These are phyloP conservation scores for Hamiltosporidium tvaerminnensis DNA, from an alignment of 371 early-diverging fungal genomes.

Conservation along the genomic window DNA sequence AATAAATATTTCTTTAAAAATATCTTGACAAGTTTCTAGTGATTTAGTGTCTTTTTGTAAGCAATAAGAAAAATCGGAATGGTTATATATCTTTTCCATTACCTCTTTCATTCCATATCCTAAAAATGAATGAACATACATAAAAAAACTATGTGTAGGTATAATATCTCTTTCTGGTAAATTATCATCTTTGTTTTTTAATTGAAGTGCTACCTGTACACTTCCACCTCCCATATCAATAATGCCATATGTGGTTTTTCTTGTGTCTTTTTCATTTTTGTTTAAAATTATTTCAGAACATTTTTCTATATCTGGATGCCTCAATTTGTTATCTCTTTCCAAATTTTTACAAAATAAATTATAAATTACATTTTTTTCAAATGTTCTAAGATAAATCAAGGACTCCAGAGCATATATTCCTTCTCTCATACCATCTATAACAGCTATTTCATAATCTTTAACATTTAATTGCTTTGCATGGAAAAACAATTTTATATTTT, in stretches of 20 bases:
- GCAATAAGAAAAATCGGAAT: no score
- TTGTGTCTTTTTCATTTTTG: neutral
- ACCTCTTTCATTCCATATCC: conserved; percentile 2
- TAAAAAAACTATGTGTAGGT: neutral
- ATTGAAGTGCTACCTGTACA: conserved; percentile 35
- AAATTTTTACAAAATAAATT: neutral
- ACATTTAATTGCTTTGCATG: conserved; percentile 18
- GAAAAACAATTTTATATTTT: conserved; percentile 11
- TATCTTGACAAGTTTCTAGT: neutral
- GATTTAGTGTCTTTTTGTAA: neutral
- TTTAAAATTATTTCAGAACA: neutral
- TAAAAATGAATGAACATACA: conserved; percentile 1
- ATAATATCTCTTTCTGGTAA: neutral
- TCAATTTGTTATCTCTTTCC: neutral
- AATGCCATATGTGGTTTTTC: conserved; percentile 28
- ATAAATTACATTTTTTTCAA: neutral
- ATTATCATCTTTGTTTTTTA: neutral
- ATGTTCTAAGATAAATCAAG: conserved; percentile 17
- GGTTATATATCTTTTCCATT: neutral
- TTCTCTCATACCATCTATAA: conserved; percentile 43
- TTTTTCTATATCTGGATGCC: neutral
- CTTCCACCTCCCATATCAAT: conserved; percentile 51
- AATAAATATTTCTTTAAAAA: neutral
- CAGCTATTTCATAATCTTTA: conserved; percentile 22
- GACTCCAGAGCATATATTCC: conserved; percentile 29